A percentile compares a stretch with the other conserved stretches of the same genome.
phyloP scores from a whole-genome alignment of 306 rosid genomes.

The Aeschynomene evenia region DNA sequence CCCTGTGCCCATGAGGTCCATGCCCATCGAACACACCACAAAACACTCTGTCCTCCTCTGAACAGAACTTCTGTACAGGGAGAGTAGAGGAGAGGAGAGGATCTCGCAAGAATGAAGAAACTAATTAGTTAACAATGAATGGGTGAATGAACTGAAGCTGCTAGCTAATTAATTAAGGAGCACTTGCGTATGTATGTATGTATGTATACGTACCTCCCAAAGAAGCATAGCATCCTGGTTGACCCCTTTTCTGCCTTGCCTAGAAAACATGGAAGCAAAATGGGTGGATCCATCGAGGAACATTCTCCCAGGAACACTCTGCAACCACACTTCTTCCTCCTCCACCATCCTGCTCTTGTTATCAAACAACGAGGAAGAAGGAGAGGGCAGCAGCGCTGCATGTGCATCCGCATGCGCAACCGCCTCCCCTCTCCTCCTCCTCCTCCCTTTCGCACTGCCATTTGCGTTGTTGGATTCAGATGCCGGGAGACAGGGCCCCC shows the following conservation, averaged over 20 bases:
- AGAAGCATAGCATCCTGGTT: conserved; percentile 91
- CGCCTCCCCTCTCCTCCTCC: not conserved
- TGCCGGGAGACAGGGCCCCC: not conserved
- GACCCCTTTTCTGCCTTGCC: conserved; percentile 69
- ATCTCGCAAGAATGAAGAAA: too few species aligned
- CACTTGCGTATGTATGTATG: too few species aligned
- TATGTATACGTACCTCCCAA: conserved; percentile 86
- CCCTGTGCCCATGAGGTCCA: conserved; percentile 82
- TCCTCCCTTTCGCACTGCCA: not conserved
- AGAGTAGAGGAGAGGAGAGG: too few species aligned
- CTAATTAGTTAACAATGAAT: too few species aligned
- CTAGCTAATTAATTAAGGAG: too few species aligned
- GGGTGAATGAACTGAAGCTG: too few species aligned
- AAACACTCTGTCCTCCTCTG: conserved; percentile 47
- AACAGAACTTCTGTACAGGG: conserved; percentile 51
- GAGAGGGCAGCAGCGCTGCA: too few species aligned
- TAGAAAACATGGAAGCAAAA: conserved; percentile 56
- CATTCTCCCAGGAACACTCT: conserved; percentile 58
- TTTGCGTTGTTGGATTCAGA: not conserved
- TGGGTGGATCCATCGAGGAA: conserved; percentile 66
- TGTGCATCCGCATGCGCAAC: too few species aligned
- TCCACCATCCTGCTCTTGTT: conserved; percentile 34
- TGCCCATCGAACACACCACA: conserved; percentile 97
- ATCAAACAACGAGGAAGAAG: conserved; percentile 3
- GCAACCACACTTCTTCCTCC: conserved; percentile 51